Evolutionary conservation across 441 rosid genomes (phyloP).

Genomic region (Omphalea diandra): DNA sequence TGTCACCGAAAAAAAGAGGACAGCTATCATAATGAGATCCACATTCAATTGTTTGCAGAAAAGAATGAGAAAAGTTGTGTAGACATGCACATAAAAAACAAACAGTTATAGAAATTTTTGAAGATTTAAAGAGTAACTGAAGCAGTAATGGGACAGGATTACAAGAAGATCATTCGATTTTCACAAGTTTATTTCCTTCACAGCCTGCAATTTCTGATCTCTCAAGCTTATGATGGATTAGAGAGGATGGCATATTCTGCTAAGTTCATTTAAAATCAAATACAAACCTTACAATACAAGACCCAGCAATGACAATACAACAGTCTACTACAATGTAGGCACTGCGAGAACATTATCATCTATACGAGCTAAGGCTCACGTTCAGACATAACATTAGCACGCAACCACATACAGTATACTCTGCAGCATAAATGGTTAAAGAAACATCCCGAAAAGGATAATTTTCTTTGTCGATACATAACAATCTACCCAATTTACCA

Average conservation of each 20-base stretch:
- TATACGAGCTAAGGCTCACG: no score
- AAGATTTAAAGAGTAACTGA: background rate
- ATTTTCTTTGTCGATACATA: background rate
- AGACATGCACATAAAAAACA: background rate
- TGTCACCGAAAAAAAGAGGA: background rate
- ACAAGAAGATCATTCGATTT: background rate
- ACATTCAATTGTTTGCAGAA: background rate
- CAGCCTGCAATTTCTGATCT: no score
- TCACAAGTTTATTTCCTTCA: background rate
- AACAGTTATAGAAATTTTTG: background rate
- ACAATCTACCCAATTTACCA: background rate
- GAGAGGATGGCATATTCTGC: background rate
- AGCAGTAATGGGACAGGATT: background rate
- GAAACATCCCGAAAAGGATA: background rate
- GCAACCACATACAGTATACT: no score
- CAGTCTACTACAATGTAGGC: background rate
- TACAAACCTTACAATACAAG: background rate
- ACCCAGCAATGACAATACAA: conserved; percentile 2
- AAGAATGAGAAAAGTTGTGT: background rate
- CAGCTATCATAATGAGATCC: no score
- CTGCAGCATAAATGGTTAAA: background rate
- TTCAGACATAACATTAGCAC: no score
- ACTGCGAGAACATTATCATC: no score
- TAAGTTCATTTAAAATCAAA: background rate
- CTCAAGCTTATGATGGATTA: background rate